Base-by-base conservation (phyloP, 495 filamentous ascomycete genomes). In the Astrocystis sublimbata region DNA sequence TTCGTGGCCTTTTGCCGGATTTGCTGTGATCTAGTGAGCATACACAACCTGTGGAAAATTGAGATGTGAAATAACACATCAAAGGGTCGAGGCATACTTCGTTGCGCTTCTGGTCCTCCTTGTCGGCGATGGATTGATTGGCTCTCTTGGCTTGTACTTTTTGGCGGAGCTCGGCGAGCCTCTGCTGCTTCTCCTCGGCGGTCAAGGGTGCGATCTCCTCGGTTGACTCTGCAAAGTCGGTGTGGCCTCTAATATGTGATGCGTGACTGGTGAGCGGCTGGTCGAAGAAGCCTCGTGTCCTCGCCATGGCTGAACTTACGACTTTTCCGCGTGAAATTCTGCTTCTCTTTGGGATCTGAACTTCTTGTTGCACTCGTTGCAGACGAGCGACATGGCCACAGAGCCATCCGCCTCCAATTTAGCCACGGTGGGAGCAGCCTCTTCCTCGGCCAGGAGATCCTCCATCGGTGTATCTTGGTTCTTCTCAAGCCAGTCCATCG, bases 281-380 rank as follows among this genome's bases (percentile, higher is more conserved):
- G 3, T 50, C n/a, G 35, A 33, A 36, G 24, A 17, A n/a, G 17
- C 17, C 23, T 50, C 2, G 12, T 36, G 8, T 15, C 40, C 24
- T 56, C 59, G 17, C 19, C 17, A 28, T 6, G 24, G 24, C n/a
- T n/a, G n/a, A 13, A 69, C 83, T 61, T 70, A 88, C 86, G 90
- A 91, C 75, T 93, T 96, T 58, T 83, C 84, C 33, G 92, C 96
- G 74, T 99, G 94, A 71, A 91, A 97, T 65, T 96, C 87, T 6
- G 92, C 96, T 66, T 90, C 86, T 13, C 84, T 87, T 50, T 85
- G 81, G 75, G 84, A 89, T 56, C 91, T 82, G 77, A 99, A 94
- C 70, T 88, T 91, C 79, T 96, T 96, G 50, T 88, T 88, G 68
- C 94, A 99, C 42, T 96, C 93, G 55, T 94, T 92, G 84, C 94